A percentile compares a stretch with the other conserved stretches of the same genome.
Evolutionary conservation across 1,284 basidiomycete genomes (phyloP).

Genomic region (Leccinum subrobustum): DNA sequence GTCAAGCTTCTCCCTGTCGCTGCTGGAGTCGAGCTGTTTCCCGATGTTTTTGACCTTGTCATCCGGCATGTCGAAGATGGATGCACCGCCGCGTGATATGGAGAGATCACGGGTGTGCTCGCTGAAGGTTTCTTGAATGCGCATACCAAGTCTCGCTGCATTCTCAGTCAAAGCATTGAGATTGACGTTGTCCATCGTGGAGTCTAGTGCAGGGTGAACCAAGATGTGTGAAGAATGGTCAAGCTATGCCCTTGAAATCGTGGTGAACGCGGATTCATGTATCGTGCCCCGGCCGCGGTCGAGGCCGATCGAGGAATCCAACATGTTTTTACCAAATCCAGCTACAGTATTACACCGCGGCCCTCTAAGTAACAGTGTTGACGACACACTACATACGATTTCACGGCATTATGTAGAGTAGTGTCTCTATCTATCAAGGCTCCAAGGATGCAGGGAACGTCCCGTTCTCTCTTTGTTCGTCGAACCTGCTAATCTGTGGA

Average conservation of each 20-base stretch:
- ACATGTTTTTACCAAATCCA: conserved; percentile 3
- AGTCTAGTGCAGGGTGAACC: not conserved
- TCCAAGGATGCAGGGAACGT: conserved; percentile 91
- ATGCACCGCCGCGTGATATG: conserved; percentile 51
- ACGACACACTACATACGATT: not conserved
- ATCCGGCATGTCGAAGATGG: conserved; percentile 65
- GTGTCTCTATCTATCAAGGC: conserved; percentile 45
- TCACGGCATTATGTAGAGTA: not conserved
- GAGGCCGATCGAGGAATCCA: not conserved
- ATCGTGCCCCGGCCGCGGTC: not conserved
- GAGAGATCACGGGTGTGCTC: conserved; percentile 75
- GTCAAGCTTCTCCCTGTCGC: conserved; percentile 87
- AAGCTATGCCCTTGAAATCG: conserved; percentile 4
- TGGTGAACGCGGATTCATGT: conserved; percentile 6
- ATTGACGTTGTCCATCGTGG: conserved; percentile 45
- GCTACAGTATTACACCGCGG: not conserved
- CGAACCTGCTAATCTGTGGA: conserved; percentile 77
- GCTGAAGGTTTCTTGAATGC: conserved; percentile 75
- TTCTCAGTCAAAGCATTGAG: conserved; percentile 74
- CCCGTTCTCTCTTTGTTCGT: conserved; percentile 90
- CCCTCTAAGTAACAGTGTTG: not conserved
- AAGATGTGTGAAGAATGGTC: not conserved
- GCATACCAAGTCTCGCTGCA: conserved; percentile 75
- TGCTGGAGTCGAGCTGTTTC: conserved; percentile 82
- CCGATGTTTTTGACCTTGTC: conserved; percentile 78